Evolutionary conservation across 306 rosid species (phyloP), one percentile per base, ranked within the genome.

Genomic region (Prunus mume): DNA sequence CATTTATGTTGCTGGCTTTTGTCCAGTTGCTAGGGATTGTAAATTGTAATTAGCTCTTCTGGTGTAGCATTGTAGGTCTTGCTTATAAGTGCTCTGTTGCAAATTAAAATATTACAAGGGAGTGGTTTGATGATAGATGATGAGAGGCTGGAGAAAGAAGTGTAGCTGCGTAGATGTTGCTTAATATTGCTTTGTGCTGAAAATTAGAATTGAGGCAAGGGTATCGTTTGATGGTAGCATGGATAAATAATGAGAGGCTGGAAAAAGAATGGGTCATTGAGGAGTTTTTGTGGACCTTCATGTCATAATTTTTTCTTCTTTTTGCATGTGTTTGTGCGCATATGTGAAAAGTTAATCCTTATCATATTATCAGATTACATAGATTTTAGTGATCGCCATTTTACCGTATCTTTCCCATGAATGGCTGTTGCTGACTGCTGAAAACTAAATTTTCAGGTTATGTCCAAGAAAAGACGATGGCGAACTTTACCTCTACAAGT

Each of bases 401-500:
- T 25, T 24, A 22, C 20, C 60, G 38, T 7, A 28, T 55, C 5
- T 6, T 32, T n/a, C 38, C 14, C 13, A 19, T 32, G 38, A 50
- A 78, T 54, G 22, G 25, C 41, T 30, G 38, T 41, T 77, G 24
- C 68, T 52, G 50, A 76, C 57, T 25, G 41, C 72, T 24, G 65
- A 66, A 70, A 54, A 58, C 47, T 62, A 13, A 55, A 13, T 63
- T 63, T 76, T 52, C 84, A 87, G 90, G 86, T 69, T 80, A 68
- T 64, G 38, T 77, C 83, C 12, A 84, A 82, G 82, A 82, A 82
- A 71, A 72, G 85, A 66, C 62, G 83, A 27, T 87, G 86, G 86
- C 83, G 85, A 34, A 84, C 81, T 77, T 63, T 80, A 34, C 84
- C 90, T 12, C 70, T 87, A 12, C 79, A 80, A 38, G 60, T 82